These are phyloP conservation scores for Xanthoconium stramineum DNA, from an alignment of 768 basidiomycete species.

Conservation along the genomic window DNA sequence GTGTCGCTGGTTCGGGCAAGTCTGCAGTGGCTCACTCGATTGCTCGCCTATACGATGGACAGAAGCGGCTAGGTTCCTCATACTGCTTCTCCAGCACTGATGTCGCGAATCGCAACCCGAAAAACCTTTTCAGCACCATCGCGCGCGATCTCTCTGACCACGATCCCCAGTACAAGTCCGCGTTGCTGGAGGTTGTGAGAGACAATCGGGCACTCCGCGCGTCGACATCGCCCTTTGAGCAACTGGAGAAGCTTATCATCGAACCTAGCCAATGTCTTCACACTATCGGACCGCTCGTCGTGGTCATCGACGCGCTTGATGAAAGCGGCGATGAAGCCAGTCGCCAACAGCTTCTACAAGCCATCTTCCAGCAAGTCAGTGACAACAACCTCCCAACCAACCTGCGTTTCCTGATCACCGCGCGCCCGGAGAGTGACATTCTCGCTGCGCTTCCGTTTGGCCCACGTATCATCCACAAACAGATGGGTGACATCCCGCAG, in stretches of 20 bases:
- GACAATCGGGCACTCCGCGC: neutral
- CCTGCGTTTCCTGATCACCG: conserved; percentile 1
- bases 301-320: conserved; percentile 31
- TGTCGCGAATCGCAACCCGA: conserved; percentile 16
- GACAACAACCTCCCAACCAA: conserved; percentile 2
- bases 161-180: no score
- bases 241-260: conserved; percentile 24
- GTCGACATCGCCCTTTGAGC: neutral
- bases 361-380: neutral
- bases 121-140: conserved; percentile 2
- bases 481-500: conserved; percentile 6
- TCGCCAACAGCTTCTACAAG: conserved; percentile 14
- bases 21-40: no score
- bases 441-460: conserved; percentile 10
- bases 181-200: no score
- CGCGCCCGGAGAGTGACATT: conserved; percentile 5
- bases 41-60: no score
- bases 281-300: conserved; percentile 21
- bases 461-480: neutral
- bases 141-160: no score
- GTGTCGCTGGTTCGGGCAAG: no score
- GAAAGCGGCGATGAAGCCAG: conserved; percentile 8
- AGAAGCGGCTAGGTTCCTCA: no score
- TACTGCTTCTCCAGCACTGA: no score
- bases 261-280: conserved; percentile 12